A percentile compares a stretch with the other conserved stretches of the same genome.
Conservation (phyloP, 305 asterid species). For the Solanum chacoense region DNA sequence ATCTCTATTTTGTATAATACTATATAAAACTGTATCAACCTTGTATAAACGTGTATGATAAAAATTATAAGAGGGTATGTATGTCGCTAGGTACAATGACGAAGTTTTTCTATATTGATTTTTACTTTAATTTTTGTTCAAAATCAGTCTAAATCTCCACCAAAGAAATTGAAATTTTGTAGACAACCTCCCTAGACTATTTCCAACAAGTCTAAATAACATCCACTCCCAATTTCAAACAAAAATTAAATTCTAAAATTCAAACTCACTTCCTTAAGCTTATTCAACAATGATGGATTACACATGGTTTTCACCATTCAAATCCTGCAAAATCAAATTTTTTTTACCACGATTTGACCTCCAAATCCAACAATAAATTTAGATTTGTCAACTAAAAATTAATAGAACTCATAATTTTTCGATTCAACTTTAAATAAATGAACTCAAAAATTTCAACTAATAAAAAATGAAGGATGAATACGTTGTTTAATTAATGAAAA, state of each 20-base stretch:
- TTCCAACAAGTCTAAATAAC: neutral
- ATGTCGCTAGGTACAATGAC: neutral
- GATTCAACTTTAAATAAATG: neutral
- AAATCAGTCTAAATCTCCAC: neutral
- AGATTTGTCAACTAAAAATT: neutral
- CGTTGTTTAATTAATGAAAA: neutral
- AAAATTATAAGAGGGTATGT: neutral
- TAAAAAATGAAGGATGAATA: neutral
- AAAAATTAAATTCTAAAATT: neutral
- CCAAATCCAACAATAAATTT: neutral
- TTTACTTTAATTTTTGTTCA: neutral
- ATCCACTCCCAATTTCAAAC: neutral
- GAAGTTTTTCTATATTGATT: neutral
- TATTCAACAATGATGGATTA: neutral
- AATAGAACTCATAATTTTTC: too few relatives aligned
- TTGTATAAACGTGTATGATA: neutral
- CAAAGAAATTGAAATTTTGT: too few relatives aligned
- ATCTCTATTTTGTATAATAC: neutral
- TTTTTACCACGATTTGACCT: neutral
- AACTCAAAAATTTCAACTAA: neutral
- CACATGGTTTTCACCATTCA: neutral
- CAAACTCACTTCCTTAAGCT: neutral
- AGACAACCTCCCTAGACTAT: neutral
- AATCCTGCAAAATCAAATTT: neutral
- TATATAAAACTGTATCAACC: too few relatives aligned